These are phyloP conservation scores for Penicillium psychrosexuale DNA, from an alignment of 2,329 filamentous ascomycete species.

Conservation along the genomic window DNA sequence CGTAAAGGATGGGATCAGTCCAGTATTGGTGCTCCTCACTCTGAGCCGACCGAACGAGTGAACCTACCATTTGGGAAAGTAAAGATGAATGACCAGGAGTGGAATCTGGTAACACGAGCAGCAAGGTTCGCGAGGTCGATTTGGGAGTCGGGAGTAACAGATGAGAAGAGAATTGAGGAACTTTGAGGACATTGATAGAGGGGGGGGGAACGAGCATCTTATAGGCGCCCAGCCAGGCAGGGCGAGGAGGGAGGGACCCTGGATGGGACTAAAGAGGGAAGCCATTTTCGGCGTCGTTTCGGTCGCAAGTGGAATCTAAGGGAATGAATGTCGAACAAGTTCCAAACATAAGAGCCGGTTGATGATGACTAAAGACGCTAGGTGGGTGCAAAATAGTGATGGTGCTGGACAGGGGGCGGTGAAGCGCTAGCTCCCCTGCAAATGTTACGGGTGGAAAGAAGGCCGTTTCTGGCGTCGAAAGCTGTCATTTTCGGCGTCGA, in stretches of 20 bases:
- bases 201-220: too few species aligned
- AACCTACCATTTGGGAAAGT: too few species aligned
- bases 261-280: too few species aligned
- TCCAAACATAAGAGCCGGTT: not conserved
- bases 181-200: too few species aligned
- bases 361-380: not conserved
- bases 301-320: conserved; percentile 13
- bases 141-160: too few species aligned
- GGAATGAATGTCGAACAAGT: conserved; percentile 12
- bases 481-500: conserved; percentile 15
- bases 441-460: conserved; percentile 22
- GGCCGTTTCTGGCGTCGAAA: conserved; percentile 19
- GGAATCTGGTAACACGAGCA: too few species aligned
- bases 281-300: conserved; percentile 9
- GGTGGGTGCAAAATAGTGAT: conserved; percentile 18
- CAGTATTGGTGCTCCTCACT: conserved; percentile 23
- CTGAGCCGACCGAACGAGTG: too few species aligned
- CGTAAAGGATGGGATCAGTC: conserved; percentile 26
- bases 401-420: conserved; percentile 10
- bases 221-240: too few species aligned
- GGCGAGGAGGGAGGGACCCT: too few species aligned
- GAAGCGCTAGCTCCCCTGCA: conserved; percentile 10
- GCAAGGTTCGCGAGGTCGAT: too few species aligned
- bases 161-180: too few species aligned
- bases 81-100: too few species aligned